Base-by-base conservation (phyloP, 257 asterid genomes). In the Ligustrum vulgare region DNA sequence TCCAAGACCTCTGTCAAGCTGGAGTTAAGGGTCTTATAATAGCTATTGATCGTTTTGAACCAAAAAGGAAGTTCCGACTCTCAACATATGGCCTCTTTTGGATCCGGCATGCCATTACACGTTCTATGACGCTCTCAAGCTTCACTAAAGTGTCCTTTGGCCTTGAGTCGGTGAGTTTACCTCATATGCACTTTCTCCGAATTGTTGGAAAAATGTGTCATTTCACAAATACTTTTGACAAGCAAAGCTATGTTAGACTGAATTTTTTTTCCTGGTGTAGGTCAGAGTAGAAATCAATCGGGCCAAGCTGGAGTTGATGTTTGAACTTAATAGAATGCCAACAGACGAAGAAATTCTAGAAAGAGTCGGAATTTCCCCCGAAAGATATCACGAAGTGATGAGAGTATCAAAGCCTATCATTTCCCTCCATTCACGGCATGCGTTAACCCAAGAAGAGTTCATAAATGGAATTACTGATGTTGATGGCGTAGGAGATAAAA, bases 11-110 rank as follows among this genome's bases (percentile, higher is more conserved):
- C 28, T 94, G 99, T 71, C 96, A 90, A 72, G 96, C 96, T 66
- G 99, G 99, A n/a, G 99, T 91, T 74, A 94, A 85, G 82, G 99
- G 99, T 62, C 97, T 94, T 60, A 89, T 94, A 39, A 94, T 90
- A 70, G 92, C 96, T 60, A 89, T 94, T 18, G 99, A 91, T 67
- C 95, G 97, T 25, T 94, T 94, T 81, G 99, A 94, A 70, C 97
- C 96, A 16, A 88, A 82, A 56, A 88, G 97, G 74, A 92, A 80
- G 84, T 84, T 85, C 68, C 83, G 85, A 73, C 91, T 90, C 65
- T 90, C 96, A 41, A 94, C 99, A 2, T 94, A 94, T 79, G 92
- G 96, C 56, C 91, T 92, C 67, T 94, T 94, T 76, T 94, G 98
- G 98, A 94, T 94, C 75, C 89, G 96, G 80, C 98, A 94, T 80